Evolutionary conservation across 306 rosid genomes (phyloP).

Genomic region (Pyrus pyrifolia): DNA sequence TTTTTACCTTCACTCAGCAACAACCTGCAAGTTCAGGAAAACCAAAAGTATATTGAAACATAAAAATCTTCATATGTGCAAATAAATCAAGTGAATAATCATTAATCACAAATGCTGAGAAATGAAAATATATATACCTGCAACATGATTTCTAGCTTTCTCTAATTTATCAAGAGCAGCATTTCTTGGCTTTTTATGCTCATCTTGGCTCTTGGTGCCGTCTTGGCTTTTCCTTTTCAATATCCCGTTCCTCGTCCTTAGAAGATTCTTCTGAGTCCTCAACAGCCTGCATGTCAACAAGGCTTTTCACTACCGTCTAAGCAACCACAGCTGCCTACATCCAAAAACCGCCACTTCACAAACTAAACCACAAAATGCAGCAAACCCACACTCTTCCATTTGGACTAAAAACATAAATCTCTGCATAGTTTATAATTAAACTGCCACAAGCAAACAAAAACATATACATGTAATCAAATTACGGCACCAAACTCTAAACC

Average conservation of each 20-base stretch:
- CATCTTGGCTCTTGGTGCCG: conserved; percentile 31
- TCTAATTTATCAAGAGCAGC: conserved; percentile 77
- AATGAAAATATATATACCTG: too few species aligned
- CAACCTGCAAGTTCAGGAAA: too few species aligned
- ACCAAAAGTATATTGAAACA: too few species aligned
- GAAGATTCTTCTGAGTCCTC: conserved; percentile 18
- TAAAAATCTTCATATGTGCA: too few species aligned
- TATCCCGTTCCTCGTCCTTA: conserved; percentile 8
- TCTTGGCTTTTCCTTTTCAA: too few species aligned
- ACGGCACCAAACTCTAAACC: not conserved
- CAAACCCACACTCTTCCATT: not conserved
- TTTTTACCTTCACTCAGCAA: too few species aligned
- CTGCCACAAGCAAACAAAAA: not conserved
- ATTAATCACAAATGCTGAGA: too few species aligned
- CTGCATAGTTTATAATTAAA: not conserved
- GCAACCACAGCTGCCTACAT: conserved; percentile 84
- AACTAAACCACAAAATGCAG: not conserved
- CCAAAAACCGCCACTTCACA: conserved; percentile 10
- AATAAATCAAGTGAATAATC: too few species aligned
- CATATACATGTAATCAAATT: not conserved
- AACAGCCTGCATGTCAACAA: conserved; percentile 48
- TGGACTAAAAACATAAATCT: not conserved
- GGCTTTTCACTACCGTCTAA: conserved; percentile 75
- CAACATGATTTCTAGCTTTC: conserved; percentile 49
- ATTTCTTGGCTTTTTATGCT: conserved; percentile 36